Conservation (phyloP, 331 rosid species). For the Acacia concinna region DNA sequence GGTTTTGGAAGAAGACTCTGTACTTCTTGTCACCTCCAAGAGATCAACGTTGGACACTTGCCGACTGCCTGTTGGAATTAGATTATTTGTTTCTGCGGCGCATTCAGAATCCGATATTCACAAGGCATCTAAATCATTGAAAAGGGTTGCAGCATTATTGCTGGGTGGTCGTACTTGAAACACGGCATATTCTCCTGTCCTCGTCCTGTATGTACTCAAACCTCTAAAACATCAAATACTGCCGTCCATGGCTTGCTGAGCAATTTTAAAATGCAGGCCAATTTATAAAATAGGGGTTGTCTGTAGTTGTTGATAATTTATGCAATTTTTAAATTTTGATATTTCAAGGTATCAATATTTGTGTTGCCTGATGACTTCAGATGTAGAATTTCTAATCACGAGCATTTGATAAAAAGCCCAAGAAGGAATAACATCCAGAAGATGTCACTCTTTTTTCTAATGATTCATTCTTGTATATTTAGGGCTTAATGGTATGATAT, state of each 20-base stretch:
- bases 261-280: constrained; percentile 32
- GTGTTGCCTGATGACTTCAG: constrained; percentile 23
- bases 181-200: constrained; percentile 16
- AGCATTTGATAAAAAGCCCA: constrained; percentile 14
- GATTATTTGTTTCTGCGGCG: constrained; percentile 78
- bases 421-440: constrained; percentile 2
- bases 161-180: constrained; percentile 51
- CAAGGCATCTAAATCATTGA: constrained; percentile 72
- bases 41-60: constrained; percentile 83
- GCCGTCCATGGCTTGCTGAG: constrained; percentile 28
- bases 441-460: not conserved
- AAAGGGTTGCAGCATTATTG: constrained; percentile 61
- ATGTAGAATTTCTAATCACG: constrained; percentile 30
- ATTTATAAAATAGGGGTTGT: not conserved
- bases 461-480: not conserved
- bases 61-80: constrained; percentile 73
- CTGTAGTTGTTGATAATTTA: constrained; percentile 26
- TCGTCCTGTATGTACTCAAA: constrained; percentile 9
- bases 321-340: constrained; percentile 19
- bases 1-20: constrained; percentile 76
- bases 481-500: not conserved
- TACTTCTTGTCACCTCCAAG: constrained; percentile 66
- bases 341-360: constrained; percentile 23
- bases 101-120: constrained; percentile 80
- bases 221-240: constrained; percentile 19